Evolutionary conservation across 345 rosid species (phyloP).

Genomic region (Excoecaria agallocha): DNA sequence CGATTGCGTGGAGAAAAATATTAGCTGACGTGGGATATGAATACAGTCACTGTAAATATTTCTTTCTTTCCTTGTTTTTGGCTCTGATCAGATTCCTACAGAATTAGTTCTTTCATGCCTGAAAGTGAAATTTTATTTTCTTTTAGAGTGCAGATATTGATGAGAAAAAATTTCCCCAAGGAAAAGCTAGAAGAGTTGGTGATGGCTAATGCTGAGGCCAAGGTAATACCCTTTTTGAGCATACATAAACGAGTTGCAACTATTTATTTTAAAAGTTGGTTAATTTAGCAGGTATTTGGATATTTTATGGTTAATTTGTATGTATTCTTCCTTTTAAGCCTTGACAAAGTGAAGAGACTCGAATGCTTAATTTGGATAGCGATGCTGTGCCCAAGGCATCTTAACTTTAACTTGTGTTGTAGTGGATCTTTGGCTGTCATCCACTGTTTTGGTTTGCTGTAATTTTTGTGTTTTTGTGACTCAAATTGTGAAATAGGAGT

Average conservation of each 20-base stretch:
- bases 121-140: neutral
- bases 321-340: neutral
- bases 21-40: conserved; percentile 84
- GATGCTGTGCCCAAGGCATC: neutral
- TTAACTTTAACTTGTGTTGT: neutral
- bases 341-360: neutral
- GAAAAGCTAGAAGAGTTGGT: conserved; percentile 86
- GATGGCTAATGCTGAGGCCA: conserved; percentile 87
- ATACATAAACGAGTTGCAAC: neutral
- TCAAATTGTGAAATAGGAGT: neutral
- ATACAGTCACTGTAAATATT: conserved; percentile 48
- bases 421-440: neutral
- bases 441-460: neutral
- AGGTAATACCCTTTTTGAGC: conserved; percentile 39
- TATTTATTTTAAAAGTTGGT: neutral
- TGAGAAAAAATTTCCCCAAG: conserved; percentile 67
- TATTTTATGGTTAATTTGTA: too few relatives aligned
- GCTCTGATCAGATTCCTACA: neutral
- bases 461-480: neutral
- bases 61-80: neutral
- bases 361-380: neutral
- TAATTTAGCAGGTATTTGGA: neutral
- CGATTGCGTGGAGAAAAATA: conserved; percentile 61
- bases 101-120: neutral
- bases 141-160: conserved; percentile 87